These are phyloP conservation scores for Sarcocystis neurona DNA, from an alignment of 169 alveolate genomes.

Conservation along the genomic window DNA sequence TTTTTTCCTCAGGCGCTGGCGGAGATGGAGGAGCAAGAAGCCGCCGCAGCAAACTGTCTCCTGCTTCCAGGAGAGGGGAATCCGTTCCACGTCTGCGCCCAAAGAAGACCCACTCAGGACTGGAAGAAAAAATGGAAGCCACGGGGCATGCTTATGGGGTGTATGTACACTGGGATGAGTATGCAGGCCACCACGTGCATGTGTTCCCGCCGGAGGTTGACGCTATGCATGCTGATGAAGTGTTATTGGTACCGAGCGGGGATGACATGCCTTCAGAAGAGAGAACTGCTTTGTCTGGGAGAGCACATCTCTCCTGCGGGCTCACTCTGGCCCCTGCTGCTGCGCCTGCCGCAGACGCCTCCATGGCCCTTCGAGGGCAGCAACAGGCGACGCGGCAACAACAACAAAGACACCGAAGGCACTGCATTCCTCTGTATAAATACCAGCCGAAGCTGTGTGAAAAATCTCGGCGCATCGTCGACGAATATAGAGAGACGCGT, in stretches of 20 bases:
- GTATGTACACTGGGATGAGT: not conserved
- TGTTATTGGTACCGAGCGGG: not conserved
- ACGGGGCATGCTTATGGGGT: conserved; percentile 15
- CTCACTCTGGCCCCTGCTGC: too few relatives aligned
- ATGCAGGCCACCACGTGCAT: conserved; percentile 35
- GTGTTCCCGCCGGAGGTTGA: conserved; percentile 12
- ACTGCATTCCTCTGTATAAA: conserved; percentile 30
- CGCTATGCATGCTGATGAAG: conserved; percentile 15
- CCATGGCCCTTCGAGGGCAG: too few relatives aligned
- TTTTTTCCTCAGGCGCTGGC: too few relatives aligned
- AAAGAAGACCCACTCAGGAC: not conserved
- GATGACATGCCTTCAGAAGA: too few relatives aligned
- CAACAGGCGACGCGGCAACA: too few relatives aligned
- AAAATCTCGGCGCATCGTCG: conserved; percentile 22
- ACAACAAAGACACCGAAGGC: too few relatives aligned
- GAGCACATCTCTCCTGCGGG: too few relatives aligned
- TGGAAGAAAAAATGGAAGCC: not conserved
- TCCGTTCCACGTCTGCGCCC: conserved; percentile 28
- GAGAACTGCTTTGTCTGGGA: too few relatives aligned
- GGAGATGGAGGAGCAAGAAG: too few relatives aligned
- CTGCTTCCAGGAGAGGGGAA: too few relatives aligned
- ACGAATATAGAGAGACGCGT: conserved; percentile 20
- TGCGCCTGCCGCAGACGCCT: too few relatives aligned
- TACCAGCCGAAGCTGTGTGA: conserved; percentile 40
- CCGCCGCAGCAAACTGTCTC: too few relatives aligned